Evolutionary conservation across 805 yeast species (phyloP), one percentile per base, ranked within the genome.

Genomic region (Tanozyma kutaoensis): DNA sequence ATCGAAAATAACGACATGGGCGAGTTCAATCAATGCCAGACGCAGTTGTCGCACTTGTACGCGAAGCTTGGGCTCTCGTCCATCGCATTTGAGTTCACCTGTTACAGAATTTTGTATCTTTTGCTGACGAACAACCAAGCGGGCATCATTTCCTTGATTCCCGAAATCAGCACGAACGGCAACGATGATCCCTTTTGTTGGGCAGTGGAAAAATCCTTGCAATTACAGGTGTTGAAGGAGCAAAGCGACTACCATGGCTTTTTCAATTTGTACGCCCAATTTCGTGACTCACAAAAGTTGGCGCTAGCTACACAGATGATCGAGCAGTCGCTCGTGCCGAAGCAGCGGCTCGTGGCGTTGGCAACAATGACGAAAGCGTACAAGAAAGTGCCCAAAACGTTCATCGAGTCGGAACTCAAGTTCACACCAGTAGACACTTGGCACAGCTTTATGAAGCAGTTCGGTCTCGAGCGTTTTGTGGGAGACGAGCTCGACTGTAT

Each of bases 1-100:
- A 64, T 88, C 21, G 78, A 74, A 38, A 75, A 78, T 43, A 65
- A 69, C 22, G 98, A 88, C 49, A 53, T 88, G 35, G 96, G 96
- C 8, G 97, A 91, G 49, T 85, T 80, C 48, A 91, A 91, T 54
- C 96, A 88, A 48, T 91, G 97, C 47, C 93, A 80, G 49, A 72
- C 93, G 11, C 82, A 84, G 40, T 53, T 91, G 27, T 69, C 69
- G 35, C 58, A 66, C 24, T 55, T 86, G 14, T 86, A 77, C 43
- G 66, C 58, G 15, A 33, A 38, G 13, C 44, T 45, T 14, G n/a
- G n/a, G n/a, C n/a, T n/a, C n/a, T n/a, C n/a, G n/a, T n/a, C n/a
- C n/a, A n/a, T n/a, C 18, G 28, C 31, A 11, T 24, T 33, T 6
- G 95, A 86, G 44, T 82, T 81, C 41, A 50, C 72, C 22, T 64